Evolutionary conservation across 2,329 filamentous ascomycete genomes (phyloP).

Genomic region (Claviceps purpurea): DNA sequence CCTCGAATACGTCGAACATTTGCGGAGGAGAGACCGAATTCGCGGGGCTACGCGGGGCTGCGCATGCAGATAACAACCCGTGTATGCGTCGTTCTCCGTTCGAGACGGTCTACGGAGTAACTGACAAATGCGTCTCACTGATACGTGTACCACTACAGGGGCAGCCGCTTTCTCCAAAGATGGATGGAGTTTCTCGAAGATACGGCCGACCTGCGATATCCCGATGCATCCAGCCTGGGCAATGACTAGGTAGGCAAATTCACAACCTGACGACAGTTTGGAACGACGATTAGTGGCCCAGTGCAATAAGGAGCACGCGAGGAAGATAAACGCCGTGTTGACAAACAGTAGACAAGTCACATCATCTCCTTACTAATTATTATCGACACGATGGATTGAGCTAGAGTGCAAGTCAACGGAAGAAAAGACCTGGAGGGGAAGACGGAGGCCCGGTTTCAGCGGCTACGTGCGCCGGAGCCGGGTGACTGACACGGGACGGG

Average conservation of each 20-base stretch:
- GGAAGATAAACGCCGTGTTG: neutral
- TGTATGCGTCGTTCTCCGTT: neutral
- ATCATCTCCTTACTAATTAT: neutral
- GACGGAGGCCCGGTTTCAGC: neutral
- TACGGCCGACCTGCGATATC: constrained; percentile 79
- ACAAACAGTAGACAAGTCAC: neutral
- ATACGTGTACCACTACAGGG: constrained; percentile 34
- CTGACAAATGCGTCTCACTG: neutral
- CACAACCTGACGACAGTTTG: no score
- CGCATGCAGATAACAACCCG: neutral
- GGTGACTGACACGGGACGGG: no score
- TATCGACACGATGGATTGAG: neutral
- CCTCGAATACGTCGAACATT: neutral
- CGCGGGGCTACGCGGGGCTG: neutral
- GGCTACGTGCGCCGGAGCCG: neutral
- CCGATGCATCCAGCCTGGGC: constrained; percentile 41
- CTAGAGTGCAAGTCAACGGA: neutral
- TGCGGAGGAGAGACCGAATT: neutral
- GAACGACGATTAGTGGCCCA: neutral
- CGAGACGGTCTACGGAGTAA: neutral
- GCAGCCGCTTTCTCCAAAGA: constrained; percentile 68
- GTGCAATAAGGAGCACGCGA: neutral
- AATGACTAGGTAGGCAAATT: constrained; percentile 3
- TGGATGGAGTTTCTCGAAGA: constrained; percentile 93
- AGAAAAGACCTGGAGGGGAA: neutral